These are phyloP conservation scores for Rhododendron williamsianum DNA, from an alignment of 148 eudicot genomes.

Conservation along the genomic window DNA sequence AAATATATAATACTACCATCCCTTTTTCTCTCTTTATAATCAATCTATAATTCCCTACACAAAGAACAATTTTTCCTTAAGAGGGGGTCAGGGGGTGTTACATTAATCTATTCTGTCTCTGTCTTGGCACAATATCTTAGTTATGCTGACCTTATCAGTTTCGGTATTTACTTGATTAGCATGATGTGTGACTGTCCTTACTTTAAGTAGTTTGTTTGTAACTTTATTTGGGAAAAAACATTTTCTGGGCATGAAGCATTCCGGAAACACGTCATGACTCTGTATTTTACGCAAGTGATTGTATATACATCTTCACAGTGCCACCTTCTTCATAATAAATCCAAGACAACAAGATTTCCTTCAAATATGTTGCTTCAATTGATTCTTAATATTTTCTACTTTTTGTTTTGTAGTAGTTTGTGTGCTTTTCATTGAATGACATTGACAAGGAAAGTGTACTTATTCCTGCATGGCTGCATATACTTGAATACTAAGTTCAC, in stretches of 20 bases:
- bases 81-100: too few species aligned
- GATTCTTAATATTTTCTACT: not conserved
- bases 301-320: not conserved
- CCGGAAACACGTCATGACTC: not conserved
- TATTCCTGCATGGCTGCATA: not conserved
- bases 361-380: not conserved
- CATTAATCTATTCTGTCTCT: not conserved
- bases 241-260: not conserved
- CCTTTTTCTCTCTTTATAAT: too few species aligned
- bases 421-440: not conserved
- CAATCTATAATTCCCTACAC: too few species aligned
- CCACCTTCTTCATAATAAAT: not conserved
- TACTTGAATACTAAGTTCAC: conserved; percentile 7
- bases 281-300: not conserved
- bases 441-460: not conserved
- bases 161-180: not conserved
- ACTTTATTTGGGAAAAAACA: not conserved
- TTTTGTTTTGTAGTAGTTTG: not conserved
- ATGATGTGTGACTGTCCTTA: not conserved
- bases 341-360: too few species aligned
- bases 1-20: too few species aligned
- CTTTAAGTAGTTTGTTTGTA: not conserved
- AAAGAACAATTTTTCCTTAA: too few species aligned
- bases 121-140: not conserved
- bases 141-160: not conserved